Evolutionary conservation across 768 basidiomycete genomes (phyloP), one percentile per base, ranked within the genome.

Genomic region (Trametopsis cervina): DNA sequence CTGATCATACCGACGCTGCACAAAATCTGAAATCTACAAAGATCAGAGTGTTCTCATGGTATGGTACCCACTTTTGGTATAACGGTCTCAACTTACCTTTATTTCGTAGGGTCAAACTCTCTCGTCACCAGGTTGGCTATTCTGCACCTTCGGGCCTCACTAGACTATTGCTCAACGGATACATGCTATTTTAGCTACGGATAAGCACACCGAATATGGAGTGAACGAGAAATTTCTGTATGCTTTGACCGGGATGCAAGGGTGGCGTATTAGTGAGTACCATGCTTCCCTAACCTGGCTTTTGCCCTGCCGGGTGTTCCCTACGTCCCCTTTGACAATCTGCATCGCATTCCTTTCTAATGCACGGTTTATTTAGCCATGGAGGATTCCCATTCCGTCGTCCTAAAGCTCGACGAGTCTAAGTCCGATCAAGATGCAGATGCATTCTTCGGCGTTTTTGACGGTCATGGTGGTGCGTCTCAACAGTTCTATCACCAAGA

Each of bases 181-280:
- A 20, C 18, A 35, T 25, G 41, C 24, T 27, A 23, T 29, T 50
- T 29, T 58, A 93, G 91, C 81, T 18, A 92, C 86, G 45, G 77
- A 79, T 55, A 99, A 97, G 75, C 77, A 75, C 62, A 83, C 89
- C 4, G 76, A 82, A 56, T 65, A 73, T 18, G 92, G 89, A 37
- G 73, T 71, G 54, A 83, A 90, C 78, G 74, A 71, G 51, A 77
- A 78, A 49, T 83, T 78, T 66, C 59, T 74, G 40, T 97, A 83
- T 66, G 85, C 78, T 5, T 76, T 96, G 37, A 84, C 88, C 40
- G 94, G 97, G 69, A 98, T 98, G 95, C 96, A 99, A 67, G 96
- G 96, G 59, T 99, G 96, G 96, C 77, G 96, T 67, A 85, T 98
- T 69, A 81, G 95, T 99, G 61, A 69, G 95, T 85, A 7, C 20